Evolutionary conservation across 345 rosid genomes (phyloP), one percentile per base, ranked within the genome.

Genomic region (Sisymbrium irio): DNA sequence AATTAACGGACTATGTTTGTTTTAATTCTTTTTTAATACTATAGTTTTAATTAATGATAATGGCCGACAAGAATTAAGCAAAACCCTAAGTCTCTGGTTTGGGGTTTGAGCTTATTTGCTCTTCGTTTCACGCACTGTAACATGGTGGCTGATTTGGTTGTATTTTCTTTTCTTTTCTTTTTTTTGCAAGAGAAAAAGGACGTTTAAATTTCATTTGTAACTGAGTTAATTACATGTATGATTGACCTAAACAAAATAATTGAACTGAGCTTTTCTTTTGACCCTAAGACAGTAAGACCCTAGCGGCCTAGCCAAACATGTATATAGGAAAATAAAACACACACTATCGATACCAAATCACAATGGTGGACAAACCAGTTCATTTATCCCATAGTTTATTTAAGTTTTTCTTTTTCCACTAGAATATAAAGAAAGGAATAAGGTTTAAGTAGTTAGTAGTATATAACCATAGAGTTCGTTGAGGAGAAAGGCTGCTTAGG

Each of bases 41-140:
- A 64, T 69, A 14, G 30, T 33, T 35, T 60, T 18, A 46, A 13
- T 25, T 41, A 17, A 55, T 55, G 55, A 32, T 58, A 64, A 36
- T 67, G 79, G 78, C 81, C 78, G 80, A 74, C 78, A 77, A 70
- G 36, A 47, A 49, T 77, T 3, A 30, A 77, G 67, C 80, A 70
- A 57, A 71, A 56, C 77, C 75, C 80, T 22, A 56, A 77, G 72
- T 47, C 62, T 65, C 75, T 71, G 67, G 73, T 77, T 71, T 65
- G 67, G 72, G 67, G 72, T 40, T 64, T 46, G 77, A 71, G 80
- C 76, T 77, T 41, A 41, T 50, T 50, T 71, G 56, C 72, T 39
- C 68, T 77, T 65, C 71, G 63, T 71, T 71, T 71, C 80, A 77
- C 53, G 77, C 73, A 59, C 33, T 40, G 62, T 77, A 71, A 71